A percentile compares a stretch with the other conserved stretches of the same genome.
Evolutionary conservation across 2,329 filamentous ascomycete genomes (phyloP).

Genomic region (Pseudogymnoascus sp.): DNA sequence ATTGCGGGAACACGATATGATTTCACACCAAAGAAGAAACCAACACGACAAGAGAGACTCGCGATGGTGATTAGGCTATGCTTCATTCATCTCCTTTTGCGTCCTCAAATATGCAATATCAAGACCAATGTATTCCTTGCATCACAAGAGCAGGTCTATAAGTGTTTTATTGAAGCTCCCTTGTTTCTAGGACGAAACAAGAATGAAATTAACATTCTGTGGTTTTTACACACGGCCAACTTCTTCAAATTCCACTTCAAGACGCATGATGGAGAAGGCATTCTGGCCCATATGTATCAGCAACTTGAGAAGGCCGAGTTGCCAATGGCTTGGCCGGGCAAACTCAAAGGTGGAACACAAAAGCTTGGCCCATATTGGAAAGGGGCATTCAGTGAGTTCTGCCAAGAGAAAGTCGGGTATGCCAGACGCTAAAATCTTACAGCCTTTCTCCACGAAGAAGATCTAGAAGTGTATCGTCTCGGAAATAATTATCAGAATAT

Average conservation of each 20-base stretch:
- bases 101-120: conserved; percentile 22
- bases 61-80: conserved; percentile 23
- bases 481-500: neutral
- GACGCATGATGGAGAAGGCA: conserved; percentile 28
- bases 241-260: conserved; percentile 46
- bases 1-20: neutral
- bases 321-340: conserved; percentile 36
- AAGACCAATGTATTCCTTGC: conserved; percentile 30
- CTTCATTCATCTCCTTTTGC: conserved; percentile 20
- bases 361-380: conserved; percentile 40
- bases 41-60: neutral
- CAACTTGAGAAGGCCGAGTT: conserved; percentile 30
- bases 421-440: conserved; percentile 17
- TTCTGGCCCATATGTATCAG: conserved; percentile 31
- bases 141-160: conserved; percentile 39
- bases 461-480: neutral
- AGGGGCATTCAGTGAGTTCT: conserved; percentile 37
- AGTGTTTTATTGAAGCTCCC: conserved; percentile 25
- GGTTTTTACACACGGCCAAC: conserved; percentile 40
- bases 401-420: neutral
- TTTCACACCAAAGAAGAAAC: neutral
- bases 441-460: conserved; percentile 4
- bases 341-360: conserved; percentile 28
- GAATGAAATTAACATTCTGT: conserved; percentile 36
- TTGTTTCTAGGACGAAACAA: conserved; percentile 35